Conservation (phyloP, 2,329 filamentous ascomycete genomes). For the Fusarium duplospermum region DNA sequence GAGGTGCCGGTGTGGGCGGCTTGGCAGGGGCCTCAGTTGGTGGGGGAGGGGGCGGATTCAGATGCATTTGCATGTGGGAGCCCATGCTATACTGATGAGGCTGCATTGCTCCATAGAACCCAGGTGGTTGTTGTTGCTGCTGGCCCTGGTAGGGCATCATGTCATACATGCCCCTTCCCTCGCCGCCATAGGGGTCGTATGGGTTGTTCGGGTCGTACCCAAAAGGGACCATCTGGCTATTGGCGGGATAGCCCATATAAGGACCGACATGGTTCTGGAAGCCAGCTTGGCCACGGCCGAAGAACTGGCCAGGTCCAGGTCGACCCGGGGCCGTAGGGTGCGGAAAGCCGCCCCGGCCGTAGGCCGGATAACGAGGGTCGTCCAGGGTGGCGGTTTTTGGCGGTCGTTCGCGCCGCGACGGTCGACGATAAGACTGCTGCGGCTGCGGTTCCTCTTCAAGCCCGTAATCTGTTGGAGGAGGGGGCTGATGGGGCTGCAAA, state of each 20-base stretch:
- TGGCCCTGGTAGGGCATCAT: constrained; percentile 61
- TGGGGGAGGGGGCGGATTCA: constrained; percentile 55
- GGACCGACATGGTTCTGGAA: constrained; percentile 62
- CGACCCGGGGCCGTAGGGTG: constrained; percentile 26
- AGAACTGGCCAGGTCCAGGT: constrained; percentile 40
- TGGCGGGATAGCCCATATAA: constrained; percentile 54
- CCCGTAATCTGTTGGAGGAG: constrained; percentile 48
- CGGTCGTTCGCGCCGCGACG: constrained; percentile 34
- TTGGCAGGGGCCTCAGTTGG: constrained; percentile 52
- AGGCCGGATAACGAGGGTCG: constrained; percentile 66
- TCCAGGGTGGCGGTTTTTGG: constrained; percentile 70
- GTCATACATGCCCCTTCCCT: constrained; percentile 56
- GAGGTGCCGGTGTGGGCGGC: constrained; percentile 54
- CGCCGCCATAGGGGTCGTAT: constrained; percentile 55
- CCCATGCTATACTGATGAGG: constrained; percentile 46
- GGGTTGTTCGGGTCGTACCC: constrained; percentile 53
- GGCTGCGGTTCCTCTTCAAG: constrained; percentile 40
- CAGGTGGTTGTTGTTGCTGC: constrained; percentile 39
- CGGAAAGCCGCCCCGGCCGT: constrained; percentile 53
- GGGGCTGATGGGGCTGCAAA: constrained; percentile 52
- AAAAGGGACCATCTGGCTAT: constrained; percentile 62
- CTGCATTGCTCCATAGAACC: constrained; percentile 48
- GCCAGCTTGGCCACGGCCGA: constrained; percentile 49
- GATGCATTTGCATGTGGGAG: constrained; percentile 54
- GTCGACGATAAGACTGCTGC: constrained; percentile 32